Evolutionary conservation across 768 basidiomycete species (phyloP), one percentile per base, ranked within the genome.

Genomic region (Tremella fuciformis): DNA sequence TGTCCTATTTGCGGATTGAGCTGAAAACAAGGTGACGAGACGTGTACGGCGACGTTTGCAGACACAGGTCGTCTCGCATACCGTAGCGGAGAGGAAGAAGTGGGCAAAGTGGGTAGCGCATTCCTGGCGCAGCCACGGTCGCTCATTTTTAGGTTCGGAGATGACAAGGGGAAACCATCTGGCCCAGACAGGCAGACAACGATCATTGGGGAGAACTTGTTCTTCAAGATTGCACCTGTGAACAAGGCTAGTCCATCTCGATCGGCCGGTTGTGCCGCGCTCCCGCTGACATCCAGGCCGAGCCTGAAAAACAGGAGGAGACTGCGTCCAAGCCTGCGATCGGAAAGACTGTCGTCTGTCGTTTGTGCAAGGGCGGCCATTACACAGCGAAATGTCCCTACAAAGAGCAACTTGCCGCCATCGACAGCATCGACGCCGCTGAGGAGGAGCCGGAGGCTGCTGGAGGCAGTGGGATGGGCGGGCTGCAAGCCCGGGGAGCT

Each of bases 341-440:
- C 11, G 84, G 84, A 60, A 91, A 91, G 73, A 91, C 91, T 74
- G 89, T 99, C 63, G 78, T 82, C 44, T 99, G 96, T 82, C 84
- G 96, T 64, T 80, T 96, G 55, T 98, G 96, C 80, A 90, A 94
- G 75, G 96, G 94, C 53, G 88, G 88, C 64, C 96, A 98, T 80
- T 98, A 93, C 78, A 99, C 96, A 13, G 88, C 92, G 63, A 92
- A 93, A 78, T 98, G 96, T 83, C 96, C 96, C 6, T 93, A 92
- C 83, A 96, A 92, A 79, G 92, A 97, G 69, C 88, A 88, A 8
- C 83, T 99, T 13, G 71, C 68, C 8, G 71, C 66, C n/a, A 62
- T 73, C 39, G 56, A 55, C 16, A 55, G 29, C 26, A 13, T 55
- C 16, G 54, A 55, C 16, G 52, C 34, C 1, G 42, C 26, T 22